These are phyloP conservation scores for Ophiostoma triangulosporum DNA, from an alignment of 2,329 filamentous ascomycete genomes.

Conservation along the genomic window DNA sequence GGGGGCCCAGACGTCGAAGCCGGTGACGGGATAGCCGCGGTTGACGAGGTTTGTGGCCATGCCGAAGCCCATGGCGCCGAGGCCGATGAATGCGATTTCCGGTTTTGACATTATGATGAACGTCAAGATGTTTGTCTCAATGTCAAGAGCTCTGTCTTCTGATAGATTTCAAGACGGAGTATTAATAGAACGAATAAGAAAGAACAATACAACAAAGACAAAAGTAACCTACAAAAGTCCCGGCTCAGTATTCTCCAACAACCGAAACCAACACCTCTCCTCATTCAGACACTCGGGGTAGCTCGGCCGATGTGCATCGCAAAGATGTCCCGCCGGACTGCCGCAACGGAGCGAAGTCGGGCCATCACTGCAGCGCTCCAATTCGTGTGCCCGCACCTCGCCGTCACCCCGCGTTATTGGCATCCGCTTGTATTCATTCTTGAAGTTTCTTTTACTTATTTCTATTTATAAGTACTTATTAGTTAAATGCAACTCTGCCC, in stretches of 20 bases:
- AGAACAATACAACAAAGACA: too few relatives aligned
- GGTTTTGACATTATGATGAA: constrained; percentile 22
- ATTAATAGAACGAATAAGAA: too few relatives aligned
- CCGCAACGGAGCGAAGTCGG: not conserved
- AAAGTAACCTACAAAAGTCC: too few relatives aligned
- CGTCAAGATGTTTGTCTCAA: not conserved
- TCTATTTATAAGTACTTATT: too few relatives aligned
- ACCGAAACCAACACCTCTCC: too few relatives aligned
- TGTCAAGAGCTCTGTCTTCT: not conserved
- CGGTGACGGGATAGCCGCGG: constrained; percentile 51
- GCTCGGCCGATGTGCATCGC: not conserved
- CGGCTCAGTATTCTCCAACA: too few relatives aligned
- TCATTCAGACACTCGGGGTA: not conserved
- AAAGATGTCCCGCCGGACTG: not conserved
- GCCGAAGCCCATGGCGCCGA: constrained; percentile 71
- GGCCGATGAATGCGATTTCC: constrained; percentile 53
- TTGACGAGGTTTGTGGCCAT: constrained; percentile 65
- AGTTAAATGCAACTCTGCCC: too few relatives aligned
- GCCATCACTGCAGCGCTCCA: not conserved
- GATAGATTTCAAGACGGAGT: too few relatives aligned
- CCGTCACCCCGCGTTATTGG: not conserved
- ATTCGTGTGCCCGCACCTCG: not conserved
- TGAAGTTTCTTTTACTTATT: too few relatives aligned
- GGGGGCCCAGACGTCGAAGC: constrained; percentile 57
- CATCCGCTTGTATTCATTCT: too few relatives aligned